Conservation (phyloP, 1,139 yeast species). For the Suhomyces bolitotheri region DNA sequence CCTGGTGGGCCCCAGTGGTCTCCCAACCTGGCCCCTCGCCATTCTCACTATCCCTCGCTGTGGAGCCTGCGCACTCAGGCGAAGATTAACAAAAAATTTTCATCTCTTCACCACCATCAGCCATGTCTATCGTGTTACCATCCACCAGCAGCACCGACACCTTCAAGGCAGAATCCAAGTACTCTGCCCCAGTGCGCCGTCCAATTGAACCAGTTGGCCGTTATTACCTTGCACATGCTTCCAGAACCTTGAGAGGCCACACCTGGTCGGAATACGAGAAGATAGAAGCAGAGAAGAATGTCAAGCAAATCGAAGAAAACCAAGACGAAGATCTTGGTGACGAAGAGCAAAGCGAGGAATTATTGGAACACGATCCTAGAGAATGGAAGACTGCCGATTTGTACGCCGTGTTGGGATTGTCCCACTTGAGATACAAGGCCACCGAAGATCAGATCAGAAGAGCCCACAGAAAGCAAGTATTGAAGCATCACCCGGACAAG, state of each 20-base stretch:
- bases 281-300: constrained; percentile 89
- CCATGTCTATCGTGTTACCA: constrained; percentile 43
- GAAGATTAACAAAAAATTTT: constrained; percentile 5
- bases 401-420: constrained; percentile 92
- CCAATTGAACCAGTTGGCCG: constrained; percentile 97
- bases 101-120: constrained; percentile 18
- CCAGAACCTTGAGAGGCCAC: constrained; percentile 94
- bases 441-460: constrained; percentile 91
- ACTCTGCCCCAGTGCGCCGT: constrained; percentile 74
- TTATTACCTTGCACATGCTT: constrained; percentile 92
- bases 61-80: no score
- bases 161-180: constrained; percentile 52
- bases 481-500: constrained; percentile 98
- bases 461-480: constrained; percentile 95
- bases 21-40: no score
- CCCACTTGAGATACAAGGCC: constrained; percentile 88
- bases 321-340: constrained; percentile 73
- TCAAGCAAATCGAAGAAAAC: constrained; percentile 66
- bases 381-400: constrained; percentile 97
- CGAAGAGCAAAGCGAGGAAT: constrained; percentile 74
- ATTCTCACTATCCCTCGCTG: no score
- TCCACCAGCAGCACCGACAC: constrained; percentile 46
- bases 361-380: constrained; percentile 89
- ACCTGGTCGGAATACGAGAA: constrained; percentile 98
- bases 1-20: no score